Evolutionary conservation across 495 filamentous ascomycete genomes (phyloP).

Genomic region (Penicillium coffeae): DNA sequence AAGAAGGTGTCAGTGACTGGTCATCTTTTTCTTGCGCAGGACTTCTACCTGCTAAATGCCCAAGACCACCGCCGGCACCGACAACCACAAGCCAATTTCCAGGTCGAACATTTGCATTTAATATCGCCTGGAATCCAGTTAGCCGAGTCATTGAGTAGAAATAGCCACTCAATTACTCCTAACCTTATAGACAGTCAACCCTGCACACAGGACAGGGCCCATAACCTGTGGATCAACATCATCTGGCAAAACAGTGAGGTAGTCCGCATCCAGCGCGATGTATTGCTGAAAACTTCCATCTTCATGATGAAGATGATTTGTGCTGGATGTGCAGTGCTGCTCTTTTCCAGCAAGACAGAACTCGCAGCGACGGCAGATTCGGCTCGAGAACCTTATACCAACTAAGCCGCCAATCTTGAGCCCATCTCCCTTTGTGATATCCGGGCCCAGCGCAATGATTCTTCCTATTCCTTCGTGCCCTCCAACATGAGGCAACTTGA

Average conservation of each 20-base stretch:
- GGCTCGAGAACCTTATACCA: constrained; percentile 44
- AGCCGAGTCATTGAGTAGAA: no score
- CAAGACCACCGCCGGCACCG: constrained; percentile 49
- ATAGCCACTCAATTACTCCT: no score
- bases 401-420: constrained; percentile 40
- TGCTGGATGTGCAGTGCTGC: constrained; percentile 41
- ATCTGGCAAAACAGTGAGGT: constrained; percentile 42
- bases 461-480: constrained; percentile 49
- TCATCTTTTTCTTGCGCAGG: neutral
- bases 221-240: constrained; percentile 42
- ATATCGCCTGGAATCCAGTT: constrained; percentile 26
- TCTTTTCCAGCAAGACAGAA: constrained; percentile 46
- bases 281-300: constrained; percentile 48
- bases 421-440: constrained; percentile 19
- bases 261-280: constrained; percentile 44
- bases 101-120: constrained; percentile 37
- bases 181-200: constrained; percentile 38
- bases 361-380: constrained; percentile 46
- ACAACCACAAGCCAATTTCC: constrained; percentile 46
- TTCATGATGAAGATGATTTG: constrained; percentile 49
- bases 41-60: constrained; percentile 41
- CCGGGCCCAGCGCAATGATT: constrained; percentile 39
- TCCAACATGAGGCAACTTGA: constrained; percentile 48
- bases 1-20: neutral
- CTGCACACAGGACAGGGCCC: constrained; percentile 46